A percentile compares a stretch with the other conserved stretches of the same genome.
Evolutionary conservation across 2,329 filamentous ascomycete species (phyloP).

Genomic region (Sporothrix brasiliensis): DNA sequence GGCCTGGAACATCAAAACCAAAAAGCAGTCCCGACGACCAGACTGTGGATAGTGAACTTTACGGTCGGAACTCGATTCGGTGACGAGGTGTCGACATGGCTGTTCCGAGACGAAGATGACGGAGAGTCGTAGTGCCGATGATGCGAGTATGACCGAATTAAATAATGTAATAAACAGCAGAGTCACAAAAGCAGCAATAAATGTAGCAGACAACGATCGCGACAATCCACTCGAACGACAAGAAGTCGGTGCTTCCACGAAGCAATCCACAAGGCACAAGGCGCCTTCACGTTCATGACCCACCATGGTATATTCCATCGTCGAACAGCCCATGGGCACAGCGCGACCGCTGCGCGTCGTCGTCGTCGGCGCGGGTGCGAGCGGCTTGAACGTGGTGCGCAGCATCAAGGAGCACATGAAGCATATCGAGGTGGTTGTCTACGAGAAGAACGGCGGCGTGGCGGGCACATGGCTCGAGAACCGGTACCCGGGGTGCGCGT

Average conservation of each 20-base stretch:
- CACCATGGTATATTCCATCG: conserved; percentile 25
- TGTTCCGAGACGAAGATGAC: not conserved
- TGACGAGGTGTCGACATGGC: not conserved
- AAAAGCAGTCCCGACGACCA: not conserved
- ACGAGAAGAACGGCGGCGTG: conserved; percentile 34
- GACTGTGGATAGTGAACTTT: not conserved
- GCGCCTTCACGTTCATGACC: not conserved
- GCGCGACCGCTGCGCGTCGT: conserved; percentile 40
- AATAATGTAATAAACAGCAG: not conserved
- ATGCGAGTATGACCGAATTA: too few relatives aligned
- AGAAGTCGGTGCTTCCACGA: too few relatives aligned
- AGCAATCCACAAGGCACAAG: not conserved
- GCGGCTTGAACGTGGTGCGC: conserved; percentile 29
- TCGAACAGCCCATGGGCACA: conserved; percentile 31
- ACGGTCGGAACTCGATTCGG: conserved; percentile 1
- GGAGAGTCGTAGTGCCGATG: not conserved
- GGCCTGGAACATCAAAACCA: not conserved
- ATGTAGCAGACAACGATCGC: too few relatives aligned
- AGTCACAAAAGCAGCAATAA: not conserved
- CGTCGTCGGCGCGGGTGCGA: conserved; percentile 50
- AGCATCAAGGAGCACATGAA: conserved; percentile 32
- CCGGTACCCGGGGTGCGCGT: conserved; percentile 36
- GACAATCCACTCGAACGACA: too few relatives aligned
- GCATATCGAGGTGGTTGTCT: conserved; percentile 33
- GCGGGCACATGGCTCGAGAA: conserved; percentile 37